A percentile compares a stretch with the other conserved stretches of the same genome.
These are phyloP conservation scores for Colletotrichum higginsianum DNA, from an alignment of 2,329 filamentous ascomycete genomes.

Conservation along the genomic window DNA sequence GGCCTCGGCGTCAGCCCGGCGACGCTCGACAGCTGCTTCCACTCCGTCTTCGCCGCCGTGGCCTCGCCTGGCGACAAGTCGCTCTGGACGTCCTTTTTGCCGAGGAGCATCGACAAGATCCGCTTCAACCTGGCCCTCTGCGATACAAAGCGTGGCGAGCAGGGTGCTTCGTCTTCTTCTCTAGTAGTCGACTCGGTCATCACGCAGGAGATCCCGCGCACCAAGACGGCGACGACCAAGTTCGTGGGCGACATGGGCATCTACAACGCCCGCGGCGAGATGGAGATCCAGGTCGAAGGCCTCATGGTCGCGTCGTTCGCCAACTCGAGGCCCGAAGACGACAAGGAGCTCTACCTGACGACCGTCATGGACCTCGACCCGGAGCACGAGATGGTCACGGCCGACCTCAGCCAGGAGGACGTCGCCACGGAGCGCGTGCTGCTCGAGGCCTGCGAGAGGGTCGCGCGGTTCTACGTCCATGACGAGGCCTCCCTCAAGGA, in stretches of 20 bases:
- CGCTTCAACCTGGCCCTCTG: slow-evolving; percentile 39
- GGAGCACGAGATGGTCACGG: slow-evolving; percentile 53
- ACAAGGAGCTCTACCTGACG: slow-evolving; percentile 54
- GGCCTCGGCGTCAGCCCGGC: slow-evolving; percentile 52
- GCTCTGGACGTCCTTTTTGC: slow-evolving; percentile 52
- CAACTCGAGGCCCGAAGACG: slow-evolving; percentile 48
- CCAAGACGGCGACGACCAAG: slow-evolving; percentile 45
- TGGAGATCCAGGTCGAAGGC: slow-evolving; percentile 53
- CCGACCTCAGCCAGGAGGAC: slow-evolving; percentile 15
- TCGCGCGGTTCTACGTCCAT: slow-evolving; percentile 52
- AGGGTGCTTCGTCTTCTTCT: slow-evolving; percentile 8
- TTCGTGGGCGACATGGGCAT: slow-evolving; percentile 56
- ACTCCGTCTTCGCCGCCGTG: slow-evolving; percentile 52
- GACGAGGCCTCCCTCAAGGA: slow-evolving; percentile 32
- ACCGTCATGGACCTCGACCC: slow-evolving; percentile 58
- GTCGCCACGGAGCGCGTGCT: slow-evolving; percentile 46
- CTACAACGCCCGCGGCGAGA: slow-evolving; percentile 49
- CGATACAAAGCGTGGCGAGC: slow-evolving; percentile 24
- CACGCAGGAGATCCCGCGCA: slow-evolving; percentile 47
- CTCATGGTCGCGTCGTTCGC: slow-evolving; percentile 52
- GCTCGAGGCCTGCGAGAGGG: slow-evolving; percentile 54
- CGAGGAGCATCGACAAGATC: slow-evolving; percentile 47
- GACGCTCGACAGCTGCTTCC: slow-evolving; percentile 54
- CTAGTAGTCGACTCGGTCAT: slow-evolving; percentile 52
- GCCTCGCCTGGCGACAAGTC: slow-evolving; percentile 52